Evolutionary conservation across 495 filamentous ascomycete species (phyloP), one percentile per base, ranked within the genome.

Genomic region (Aspergillus taichungensis): DNA sequence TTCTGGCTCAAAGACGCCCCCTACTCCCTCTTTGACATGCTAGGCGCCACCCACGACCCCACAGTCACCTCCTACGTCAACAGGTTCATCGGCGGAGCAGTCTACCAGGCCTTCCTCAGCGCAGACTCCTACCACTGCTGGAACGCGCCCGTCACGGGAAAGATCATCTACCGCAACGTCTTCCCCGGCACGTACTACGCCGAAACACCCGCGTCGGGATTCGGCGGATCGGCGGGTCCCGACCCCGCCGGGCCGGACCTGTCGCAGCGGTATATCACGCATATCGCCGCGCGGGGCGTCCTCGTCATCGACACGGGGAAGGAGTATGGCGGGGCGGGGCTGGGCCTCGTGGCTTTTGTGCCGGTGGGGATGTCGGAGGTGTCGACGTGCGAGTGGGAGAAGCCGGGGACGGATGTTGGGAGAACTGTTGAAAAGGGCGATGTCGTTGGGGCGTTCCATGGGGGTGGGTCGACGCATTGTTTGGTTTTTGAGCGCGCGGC

Each of bases 1-100:
- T 84, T 84, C 67, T 84, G 77, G 78, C 61, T 77, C 49, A 85
- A 84, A 45, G 65, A 63, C 34, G 74, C 82, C 50, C 78, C 76
- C 2, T 80, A 80, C 54, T 76, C 71, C 1, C 50, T 80, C 6
- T 41, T 57, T 0, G 66, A 80, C 57, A 80, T 81, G 73, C 71
- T 80, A 1, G 69, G 57, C 3, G 47, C 71, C 34, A 62, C 74
- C 39, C 53, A 63, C 0, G 52, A 73, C 3, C 50, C 69, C 0
- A 29, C 29, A 3, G 56, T 71, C 6, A 12, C 7, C 8, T 9
- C 0, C 30, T 34, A 34, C 30, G 42, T 34, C 8, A 13, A 34
- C 29, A 13, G 8, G 6, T 80, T 80, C 52, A 62, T 61, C 14
- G 59, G 56, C 6, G 73, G 67, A 3, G 77, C 71, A 0, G 59